A percentile compares a stretch with the other conserved stretches of the same genome.
These are phyloP conservation scores for Sordariomycetes sp. DNA, from an alignment of 2,329 filamentous ascomycete species.

Conservation along the genomic window DNA sequence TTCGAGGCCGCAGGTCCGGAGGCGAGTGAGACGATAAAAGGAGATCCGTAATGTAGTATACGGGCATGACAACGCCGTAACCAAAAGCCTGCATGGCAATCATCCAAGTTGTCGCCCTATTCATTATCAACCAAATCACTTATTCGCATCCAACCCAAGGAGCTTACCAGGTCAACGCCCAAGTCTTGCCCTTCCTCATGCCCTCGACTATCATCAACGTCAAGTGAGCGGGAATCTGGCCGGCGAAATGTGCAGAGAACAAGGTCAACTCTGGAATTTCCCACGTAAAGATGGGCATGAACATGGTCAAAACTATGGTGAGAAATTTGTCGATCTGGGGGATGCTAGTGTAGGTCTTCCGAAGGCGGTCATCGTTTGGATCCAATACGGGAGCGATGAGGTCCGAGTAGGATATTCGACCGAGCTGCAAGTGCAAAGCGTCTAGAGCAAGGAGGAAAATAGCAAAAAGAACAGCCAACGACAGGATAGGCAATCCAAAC, in stretches of 20 bases:
- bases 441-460: conserved; percentile 1
- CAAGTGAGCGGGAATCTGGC: conserved; percentile 11
- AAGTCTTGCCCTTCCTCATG: conserved; percentile 7
- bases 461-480: conserved; percentile 3
- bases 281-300: conserved; percentile 8
- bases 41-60: conserved; percentile 12
- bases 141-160: conserved; percentile 1
- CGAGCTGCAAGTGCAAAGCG: conserved; percentile 8
- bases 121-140: too few species aligned
- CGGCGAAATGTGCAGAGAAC: conserved; percentile 11
- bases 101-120: conserved; percentile 14
- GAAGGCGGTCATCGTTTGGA: conserved; percentile 9
- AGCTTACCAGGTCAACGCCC: too few species aligned
- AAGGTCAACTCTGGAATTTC: conserved; percentile 5
- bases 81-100: conserved; percentile 11
- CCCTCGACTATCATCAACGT: conserved; percentile 12
- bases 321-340: conserved; percentile 9
- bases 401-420: conserved; percentile 11
- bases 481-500: too few species aligned
- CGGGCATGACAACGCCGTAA: conserved; percentile 12
- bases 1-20: conserved; percentile 9
- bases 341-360: conserved; percentile 11
- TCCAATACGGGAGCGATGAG: conserved; percentile 7
- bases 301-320: conserved; percentile 11
- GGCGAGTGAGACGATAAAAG: conserved; percentile 4